Base-by-base conservation (phyloP, 1,284 basidiomycete genomes). In the Moniliophthora roreri region DNA sequence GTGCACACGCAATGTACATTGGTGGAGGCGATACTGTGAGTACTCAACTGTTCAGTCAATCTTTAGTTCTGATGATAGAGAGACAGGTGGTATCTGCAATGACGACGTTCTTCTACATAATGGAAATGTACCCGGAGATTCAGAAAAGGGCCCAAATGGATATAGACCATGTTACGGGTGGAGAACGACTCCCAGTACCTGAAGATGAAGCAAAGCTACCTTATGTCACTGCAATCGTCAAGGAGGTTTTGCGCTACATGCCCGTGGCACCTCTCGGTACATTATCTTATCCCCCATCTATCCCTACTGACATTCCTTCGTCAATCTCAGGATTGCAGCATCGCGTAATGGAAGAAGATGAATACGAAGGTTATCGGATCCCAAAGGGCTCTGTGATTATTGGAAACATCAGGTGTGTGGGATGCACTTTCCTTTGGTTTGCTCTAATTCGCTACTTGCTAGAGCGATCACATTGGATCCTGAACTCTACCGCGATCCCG, bases 21-120 rank as follows among this genome's bases (percentile, higher is more conserved):
- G 78, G 74, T 4, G 78, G 76, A 20, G 73, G 75, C 23, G 77
- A 80, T 53, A 81, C 77, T 2, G 78, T 76, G 49, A 42, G 60
- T 45, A 6, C 40, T 18, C 11, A 41, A 66, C 4, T 60, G 38
- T 9, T 47, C 28, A 35, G n/a, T 32, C 35, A 32, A 10, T n/a
- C n/a, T n/a, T n/a, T 34, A 24, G 21, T 13, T 9, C 16, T 28
- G 21, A n/a, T n/a, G n/a, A n/a, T n/a, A n/a, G n/a, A n/a, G n/a
- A n/a, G 51, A 21, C 52, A 79, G 73, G 79, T 69, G 1, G 71
- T 75, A 28, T 72, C 77, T 10, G 66, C 69, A 0, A 60, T 78
- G 53, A 67, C 69, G 18, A 67, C 71, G 2, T 66, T 76, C 23
- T 69, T 71, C 58, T 52, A 73, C 38, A 60, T 68, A 18, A 65